Evolutionary conservation across 2,329 filamentous ascomycete genomes (phyloP), one percentile per base, ranked within the genome.

Genomic region (Talaromyces sp.): DNA sequence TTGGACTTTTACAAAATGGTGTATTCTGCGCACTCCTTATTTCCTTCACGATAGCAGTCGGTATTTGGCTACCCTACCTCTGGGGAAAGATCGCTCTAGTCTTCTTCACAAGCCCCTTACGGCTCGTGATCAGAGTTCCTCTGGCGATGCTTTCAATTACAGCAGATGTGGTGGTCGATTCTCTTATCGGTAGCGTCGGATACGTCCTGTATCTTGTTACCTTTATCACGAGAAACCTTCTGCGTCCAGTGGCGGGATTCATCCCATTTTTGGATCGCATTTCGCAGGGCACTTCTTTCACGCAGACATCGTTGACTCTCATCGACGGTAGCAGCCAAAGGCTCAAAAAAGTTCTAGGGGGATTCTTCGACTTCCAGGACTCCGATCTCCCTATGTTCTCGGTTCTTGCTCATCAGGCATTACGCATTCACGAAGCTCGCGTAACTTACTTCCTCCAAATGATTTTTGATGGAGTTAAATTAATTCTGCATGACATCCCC

Each of bases 21-120:
- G 86, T 97, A 15, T 99, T 99, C 73, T 96, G 93, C 70, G 88
- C 89, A 7, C 87, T 97, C 46, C 81, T 99, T 28, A 91, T 99
- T 13, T 89, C 89, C 1, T 84, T 93, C 53, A 96, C 92, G 13
- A 85, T 99, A 41, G 87, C 91, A 54, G 78, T 89, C 59, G 93
- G 91, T 53, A 85, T 97, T 45, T 96, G 94, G 77, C 76, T 96
- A 53, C 94, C 94, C 0, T 99, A 97, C 74, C 88, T 97, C 57
- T 86, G 91, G 68, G 94, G 94, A 13, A 92, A 96, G 63, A 78
- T 96, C 25, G 85, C 89, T 4, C 80, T 97, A 43, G 86, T 93
- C 69, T 78, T 92, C 52, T 71, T 93, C 22, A 90, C 89, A 11
- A 91, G 91, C 63, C 93, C 93, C 2, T 77, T 90, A 37, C 77